Conservation (phyloP, 495 filamentous ascomycete genomes). For the Neurospora sp. region DNA sequence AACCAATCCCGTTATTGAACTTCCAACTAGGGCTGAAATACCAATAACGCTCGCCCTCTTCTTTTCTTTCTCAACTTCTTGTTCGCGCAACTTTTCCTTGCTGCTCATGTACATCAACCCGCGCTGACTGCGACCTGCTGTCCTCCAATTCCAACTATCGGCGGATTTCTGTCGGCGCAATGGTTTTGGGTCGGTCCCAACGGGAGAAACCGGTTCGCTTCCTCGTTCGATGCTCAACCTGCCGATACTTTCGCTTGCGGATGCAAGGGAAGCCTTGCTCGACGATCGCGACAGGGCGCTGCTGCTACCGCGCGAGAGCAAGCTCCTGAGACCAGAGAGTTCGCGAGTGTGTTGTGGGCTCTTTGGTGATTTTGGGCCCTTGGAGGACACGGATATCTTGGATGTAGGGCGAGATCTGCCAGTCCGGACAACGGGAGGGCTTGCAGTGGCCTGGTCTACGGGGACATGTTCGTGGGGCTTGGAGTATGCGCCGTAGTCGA, state of each 20-base stretch:
- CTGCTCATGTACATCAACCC: conserved; percentile 53
- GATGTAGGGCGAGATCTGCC: neutral
- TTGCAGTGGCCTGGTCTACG: conserved; percentile 43
- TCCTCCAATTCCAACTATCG: conserved; percentile 46
- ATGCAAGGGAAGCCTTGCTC: conserved; percentile 40
- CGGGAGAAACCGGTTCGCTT: conserved; percentile 21
- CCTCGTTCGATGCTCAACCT: conserved; percentile 48
- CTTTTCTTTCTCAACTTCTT: conserved; percentile 36
- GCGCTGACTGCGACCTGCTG: conserved; percentile 31
- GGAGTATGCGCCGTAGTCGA: conserved; percentile 57
- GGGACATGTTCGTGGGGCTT: conserved; percentile 47
- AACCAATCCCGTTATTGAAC: conserved; percentile 5
- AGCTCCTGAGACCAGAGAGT: conserved; percentile 29
- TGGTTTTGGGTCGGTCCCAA: conserved; percentile 17
- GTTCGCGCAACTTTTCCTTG: conserved; percentile 44
- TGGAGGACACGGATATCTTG: conserved; percentile 31
- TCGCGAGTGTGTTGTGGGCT: conserved; percentile 28
- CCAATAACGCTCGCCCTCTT: conserved; percentile 34
- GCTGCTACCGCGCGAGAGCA: conserved; percentile 33
- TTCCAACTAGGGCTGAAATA: conserved; percentile 17
- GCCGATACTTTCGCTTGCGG: conserved; percentile 47
- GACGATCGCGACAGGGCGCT: conserved; percentile 38
- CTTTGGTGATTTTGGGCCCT: conserved; percentile 49
- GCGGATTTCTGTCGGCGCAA: conserved; percentile 37
- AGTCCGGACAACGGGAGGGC: conserved; percentile 75